Percentiles rank a stretch among this genome's conserved stretches.
Evolutionary conservation across 805 yeast species (phyloP).

Genomic region (Pichia manshurica): DNA sequence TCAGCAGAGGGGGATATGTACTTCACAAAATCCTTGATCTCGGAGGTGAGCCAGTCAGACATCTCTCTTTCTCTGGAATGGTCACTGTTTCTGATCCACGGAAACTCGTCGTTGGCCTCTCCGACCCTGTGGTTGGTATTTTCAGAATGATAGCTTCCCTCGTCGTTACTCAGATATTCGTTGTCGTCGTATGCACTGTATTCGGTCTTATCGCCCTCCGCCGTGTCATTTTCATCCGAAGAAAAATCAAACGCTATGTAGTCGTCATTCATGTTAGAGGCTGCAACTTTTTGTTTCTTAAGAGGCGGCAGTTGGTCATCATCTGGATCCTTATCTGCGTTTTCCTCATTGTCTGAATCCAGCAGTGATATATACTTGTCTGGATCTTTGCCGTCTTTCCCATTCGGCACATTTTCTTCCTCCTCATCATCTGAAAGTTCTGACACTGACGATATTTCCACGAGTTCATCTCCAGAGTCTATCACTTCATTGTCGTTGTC

Average conservation of each 20-base stretch:
- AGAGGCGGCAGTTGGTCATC: constrained; percentile 7
- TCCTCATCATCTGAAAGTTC: not conserved
- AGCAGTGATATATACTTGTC: constrained; percentile 5
- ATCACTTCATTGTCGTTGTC: not conserved
- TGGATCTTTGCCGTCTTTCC: not conserved
- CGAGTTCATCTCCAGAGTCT: constrained; percentile 3
- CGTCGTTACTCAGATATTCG: constrained; percentile 44
- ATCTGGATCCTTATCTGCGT: constrained; percentile 1
- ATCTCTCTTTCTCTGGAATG: constrained; percentile 72
- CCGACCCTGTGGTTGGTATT: constrained; percentile 24
- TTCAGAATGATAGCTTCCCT: constrained; percentile 26
- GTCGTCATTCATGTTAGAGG: constrained; percentile 41
- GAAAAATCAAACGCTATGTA: constrained; percentile 52
- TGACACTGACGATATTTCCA: constrained; percentile 2
- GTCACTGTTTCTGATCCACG: constrained; percentile 77
- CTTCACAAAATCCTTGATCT: constrained; percentile 75
- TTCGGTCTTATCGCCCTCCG: constrained; percentile 33
- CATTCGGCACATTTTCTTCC: constrained; percentile 1
- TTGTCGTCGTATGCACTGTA: constrained; percentile 18
- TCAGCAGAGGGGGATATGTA: constrained; percentile 79
- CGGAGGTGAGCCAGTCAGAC: constrained; percentile 81
- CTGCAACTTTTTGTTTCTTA: constrained; percentile 25
- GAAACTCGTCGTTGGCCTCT: constrained; percentile 38
- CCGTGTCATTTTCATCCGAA: constrained; percentile 37
- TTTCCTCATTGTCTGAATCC: constrained; percentile 2